Conservation (phyloP, 1,284 basidiomycete genomes). For the Ustilago lituana region DNA sequence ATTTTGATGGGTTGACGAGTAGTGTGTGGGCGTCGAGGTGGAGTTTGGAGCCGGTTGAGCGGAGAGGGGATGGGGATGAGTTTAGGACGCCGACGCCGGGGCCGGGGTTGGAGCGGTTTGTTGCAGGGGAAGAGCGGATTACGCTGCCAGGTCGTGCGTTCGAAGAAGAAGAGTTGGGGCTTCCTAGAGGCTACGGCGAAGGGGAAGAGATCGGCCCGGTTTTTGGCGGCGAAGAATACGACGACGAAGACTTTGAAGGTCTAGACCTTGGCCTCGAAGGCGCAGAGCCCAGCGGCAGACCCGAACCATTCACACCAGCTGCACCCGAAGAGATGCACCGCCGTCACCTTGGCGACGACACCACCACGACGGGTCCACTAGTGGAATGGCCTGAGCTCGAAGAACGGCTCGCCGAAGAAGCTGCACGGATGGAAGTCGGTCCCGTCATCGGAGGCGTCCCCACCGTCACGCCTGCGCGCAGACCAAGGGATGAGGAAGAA, state of each 20-base stretch:
- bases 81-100: conserved; percentile 30
- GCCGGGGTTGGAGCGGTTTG: conserved; percentile 23
- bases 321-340: conserved; percentile 14
- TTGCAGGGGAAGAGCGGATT: conserved; percentile 33
- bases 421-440: conserved; percentile 26
- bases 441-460: conserved; percentile 22
- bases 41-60: conserved; percentile 17
- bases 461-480: conserved; percentile 21
- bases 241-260: conserved; percentile 32
- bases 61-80: neutral
- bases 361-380: conserved; percentile 1
- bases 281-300: conserved; percentile 6
- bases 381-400: conserved; percentile 42
- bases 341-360: conserved; percentile 16
- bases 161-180: conserved; percentile 39
- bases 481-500: conserved; percentile 19
- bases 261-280: conserved; percentile 39
- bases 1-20: conserved; percentile 22
- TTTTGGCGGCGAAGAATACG: conserved; percentile 13
- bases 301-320: conserved; percentile 8
- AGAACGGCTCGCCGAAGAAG: conserved; percentile 32
- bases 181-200: conserved; percentile 24
- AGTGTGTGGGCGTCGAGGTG: conserved; percentile 9
- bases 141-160: conserved; percentile 27
- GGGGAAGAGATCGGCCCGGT: conserved; percentile 8